Conservation (phyloP, 2,329 filamentous ascomycete species). For the Colletotrichum cereale region DNA sequence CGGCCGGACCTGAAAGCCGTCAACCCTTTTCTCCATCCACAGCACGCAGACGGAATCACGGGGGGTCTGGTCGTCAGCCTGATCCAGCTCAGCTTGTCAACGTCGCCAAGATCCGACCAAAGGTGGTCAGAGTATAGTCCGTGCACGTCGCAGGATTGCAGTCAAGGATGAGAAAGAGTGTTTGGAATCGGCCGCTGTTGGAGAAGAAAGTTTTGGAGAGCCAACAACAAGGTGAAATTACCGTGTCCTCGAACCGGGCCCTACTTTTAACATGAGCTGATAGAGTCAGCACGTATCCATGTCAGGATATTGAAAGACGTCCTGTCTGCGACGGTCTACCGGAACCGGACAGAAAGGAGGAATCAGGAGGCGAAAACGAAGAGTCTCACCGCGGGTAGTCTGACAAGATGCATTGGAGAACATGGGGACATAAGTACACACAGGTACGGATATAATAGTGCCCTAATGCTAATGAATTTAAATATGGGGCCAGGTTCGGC, state of each 20-base stretch:
- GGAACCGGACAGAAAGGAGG: too few relatives aligned
- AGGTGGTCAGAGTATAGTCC: slow-evolving; percentile 29
- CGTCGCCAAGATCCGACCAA: background rate
- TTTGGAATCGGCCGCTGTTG: background rate
- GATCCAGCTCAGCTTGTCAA: too few relatives aligned
- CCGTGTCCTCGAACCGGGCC: background rate
- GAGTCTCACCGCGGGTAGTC: too few relatives aligned
- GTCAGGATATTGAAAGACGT: background rate
- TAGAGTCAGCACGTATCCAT: background rate
- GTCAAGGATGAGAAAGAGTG: background rate
- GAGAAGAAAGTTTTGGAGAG: background rate
- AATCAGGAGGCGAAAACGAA: too few relatives aligned
- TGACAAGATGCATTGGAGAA: too few relatives aligned
- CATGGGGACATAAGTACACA: too few relatives aligned
- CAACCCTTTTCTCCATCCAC: background rate
- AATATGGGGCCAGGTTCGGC: too few relatives aligned
- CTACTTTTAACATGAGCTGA: background rate
- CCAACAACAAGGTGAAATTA: background rate
- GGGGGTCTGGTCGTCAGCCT: too few relatives aligned
- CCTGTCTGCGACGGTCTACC: background rate
- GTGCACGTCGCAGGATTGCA: slow-evolving; percentile 29
- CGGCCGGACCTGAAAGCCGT: background rate
- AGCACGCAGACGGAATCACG: too few relatives aligned
- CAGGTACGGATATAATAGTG: too few relatives aligned
- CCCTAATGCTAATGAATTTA: too few relatives aligned